These are phyloP conservation scores for Endogone sp. DNA, from an alignment of 192 early-diverging fungal species.

Conservation along the genomic window DNA sequence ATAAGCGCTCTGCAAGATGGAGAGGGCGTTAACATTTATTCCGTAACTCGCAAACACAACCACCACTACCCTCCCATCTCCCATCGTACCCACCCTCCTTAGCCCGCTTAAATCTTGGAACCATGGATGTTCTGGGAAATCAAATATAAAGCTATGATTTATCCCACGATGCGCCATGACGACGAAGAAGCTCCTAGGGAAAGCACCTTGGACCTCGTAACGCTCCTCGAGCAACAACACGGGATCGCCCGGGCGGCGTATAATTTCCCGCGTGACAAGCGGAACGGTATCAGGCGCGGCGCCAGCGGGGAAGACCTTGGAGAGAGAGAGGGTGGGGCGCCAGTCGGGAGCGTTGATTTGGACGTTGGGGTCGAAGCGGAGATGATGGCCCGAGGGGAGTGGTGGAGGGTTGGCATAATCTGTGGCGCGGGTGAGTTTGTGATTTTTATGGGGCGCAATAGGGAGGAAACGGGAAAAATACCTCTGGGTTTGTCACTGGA, in stretches of 20 bases:
- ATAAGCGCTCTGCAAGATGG: slow-evolving; percentile 42
- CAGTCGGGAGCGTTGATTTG: slow-evolving; percentile 3
- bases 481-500: no score
- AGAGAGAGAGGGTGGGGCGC: slow-evolving; percentile 4
- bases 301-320: neutral
- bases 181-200: slow-evolving; percentile 54
- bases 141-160: slow-evolving; percentile 57
- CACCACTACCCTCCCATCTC: neutral
- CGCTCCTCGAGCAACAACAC: slow-evolving; percentile 34
- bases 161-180: slow-evolving; percentile 48
- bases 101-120: slow-evolving; percentile 63
- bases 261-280: slow-evolving; percentile 39
- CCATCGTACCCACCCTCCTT: slow-evolving; percentile 42
- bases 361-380: slow-evolving; percentile 7
- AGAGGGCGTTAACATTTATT: neutral
- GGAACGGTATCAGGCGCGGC: slow-evolving; percentile 12
- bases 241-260: slow-evolving; percentile 30
- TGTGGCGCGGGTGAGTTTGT: no score
- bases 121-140: slow-evolving; percentile 56
- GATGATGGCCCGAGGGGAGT: no score
- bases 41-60: neutral
- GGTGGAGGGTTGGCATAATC: no score
- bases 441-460: no score
- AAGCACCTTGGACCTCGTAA: slow-evolving; percentile 38
- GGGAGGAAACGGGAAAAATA: no score